Evolutionary conservation across 2,329 filamentous ascomycete species (phyloP).

Genomic region (Penicillium vulpinum): DNA sequence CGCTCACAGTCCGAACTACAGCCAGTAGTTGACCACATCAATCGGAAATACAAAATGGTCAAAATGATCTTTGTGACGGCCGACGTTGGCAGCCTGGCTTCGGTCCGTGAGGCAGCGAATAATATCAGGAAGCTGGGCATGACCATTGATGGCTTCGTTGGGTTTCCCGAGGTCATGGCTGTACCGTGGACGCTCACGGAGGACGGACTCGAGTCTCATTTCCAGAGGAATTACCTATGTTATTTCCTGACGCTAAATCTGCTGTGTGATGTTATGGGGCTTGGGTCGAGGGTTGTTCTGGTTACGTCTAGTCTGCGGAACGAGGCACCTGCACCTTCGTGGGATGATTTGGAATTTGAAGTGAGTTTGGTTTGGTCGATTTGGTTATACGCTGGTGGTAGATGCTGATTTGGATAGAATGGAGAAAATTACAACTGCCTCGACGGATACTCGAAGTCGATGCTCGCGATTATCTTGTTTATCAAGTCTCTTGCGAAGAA

Average conservation of each 20-base stretch:
- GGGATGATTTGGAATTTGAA: conserved; percentile 24
- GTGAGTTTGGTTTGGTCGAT: conserved; percentile 11
- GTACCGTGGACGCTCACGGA: conserved; percentile 20
- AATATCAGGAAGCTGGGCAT: conserved; percentile 16
- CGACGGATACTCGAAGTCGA: conserved; percentile 29
- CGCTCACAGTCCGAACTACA: conserved; percentile 27
- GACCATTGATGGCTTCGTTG: conserved; percentile 25
- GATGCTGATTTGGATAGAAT: conserved; percentile 14
- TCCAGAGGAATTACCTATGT: conserved; percentile 28
- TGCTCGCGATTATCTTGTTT: conserved; percentile 30
- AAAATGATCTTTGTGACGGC: conserved; percentile 25
- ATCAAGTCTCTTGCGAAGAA: conserved; percentile 22
- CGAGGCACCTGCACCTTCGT: conserved; percentile 21
- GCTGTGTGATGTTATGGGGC: conserved; percentile 16
- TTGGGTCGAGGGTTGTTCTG: conserved; percentile 19
- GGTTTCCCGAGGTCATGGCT: conserved; percentile 22
- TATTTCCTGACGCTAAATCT: conserved; percentile 27
- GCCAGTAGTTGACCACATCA: conserved; percentile 25
- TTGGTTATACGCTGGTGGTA: not conserved
- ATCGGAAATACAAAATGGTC: conserved; percentile 19
- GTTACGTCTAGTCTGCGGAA: conserved; percentile 23
- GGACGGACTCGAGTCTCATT: conserved; percentile 28
- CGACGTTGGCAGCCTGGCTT: conserved; percentile 15
- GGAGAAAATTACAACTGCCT: conserved; percentile 27
- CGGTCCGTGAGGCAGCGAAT: conserved; percentile 19